These are phyloP conservation scores for Graphiopsis chlorocephala DNA, from an alignment of 2,329 filamentous ascomycete species.

Conservation along the genomic window DNA sequence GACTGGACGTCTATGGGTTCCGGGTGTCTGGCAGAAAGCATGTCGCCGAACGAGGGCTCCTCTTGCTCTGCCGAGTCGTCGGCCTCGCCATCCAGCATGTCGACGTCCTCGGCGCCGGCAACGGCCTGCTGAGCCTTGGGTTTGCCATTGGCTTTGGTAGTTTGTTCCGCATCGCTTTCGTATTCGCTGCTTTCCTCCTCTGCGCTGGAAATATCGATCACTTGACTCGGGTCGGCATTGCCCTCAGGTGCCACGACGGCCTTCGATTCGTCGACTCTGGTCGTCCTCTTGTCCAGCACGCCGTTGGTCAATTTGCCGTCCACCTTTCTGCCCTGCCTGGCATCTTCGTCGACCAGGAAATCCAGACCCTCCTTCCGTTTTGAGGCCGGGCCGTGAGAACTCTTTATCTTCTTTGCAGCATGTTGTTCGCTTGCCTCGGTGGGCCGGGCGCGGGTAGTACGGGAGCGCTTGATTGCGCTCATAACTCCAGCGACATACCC, in stretches of 20 bases:
- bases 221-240: constrained; percentile 40
- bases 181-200: constrained; percentile 36
- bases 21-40: constrained; percentile 66
- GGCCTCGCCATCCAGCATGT: constrained; percentile 31
- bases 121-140: constrained; percentile 29
- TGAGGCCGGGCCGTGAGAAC: constrained; percentile 31
- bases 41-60: constrained; percentile 78
- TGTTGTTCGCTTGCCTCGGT: constrained; percentile 23
- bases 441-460: constrained; percentile 28
- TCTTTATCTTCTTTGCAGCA: constrained; percentile 33
- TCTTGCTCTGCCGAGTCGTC: constrained; percentile 33
- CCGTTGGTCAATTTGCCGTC: constrained; percentile 53
- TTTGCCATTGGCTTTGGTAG: constrained; percentile 17
- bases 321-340: constrained; percentile 37
- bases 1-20: constrained; percentile 74
- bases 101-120: constrained; percentile 20
- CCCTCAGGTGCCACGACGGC: constrained; percentile 49
- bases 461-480: constrained; percentile 36
- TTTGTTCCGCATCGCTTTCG: constrained; percentile 23
- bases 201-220: constrained; percentile 50
- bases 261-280: constrained; percentile 57
- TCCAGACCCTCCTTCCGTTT: constrained; percentile 27
- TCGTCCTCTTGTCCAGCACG: constrained; percentile 49
- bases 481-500: constrained; percentile 31
- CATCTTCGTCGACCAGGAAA: constrained; percentile 37